Percentiles rank a stretch among this genome's conserved stretches.
Conservation (phyloP, 2,329 filamentous ascomycete species). For the Neonectria punicea region DNA sequence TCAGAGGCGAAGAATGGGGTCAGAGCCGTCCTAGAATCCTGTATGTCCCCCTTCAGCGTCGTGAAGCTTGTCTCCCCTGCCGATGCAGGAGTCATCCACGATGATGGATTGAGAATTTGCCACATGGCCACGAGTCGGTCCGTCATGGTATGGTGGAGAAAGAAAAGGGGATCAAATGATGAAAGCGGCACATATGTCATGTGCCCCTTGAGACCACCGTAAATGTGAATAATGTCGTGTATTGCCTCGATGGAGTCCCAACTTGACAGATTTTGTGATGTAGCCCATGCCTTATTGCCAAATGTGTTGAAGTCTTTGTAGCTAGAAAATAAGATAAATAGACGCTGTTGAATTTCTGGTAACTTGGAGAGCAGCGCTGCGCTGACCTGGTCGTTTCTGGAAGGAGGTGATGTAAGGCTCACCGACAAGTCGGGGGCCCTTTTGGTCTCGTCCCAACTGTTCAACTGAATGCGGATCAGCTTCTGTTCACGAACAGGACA, state of each 20-base stretch:
- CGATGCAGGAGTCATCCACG: conserved; percentile 69
- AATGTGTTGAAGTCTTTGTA: conserved; percentile 76
- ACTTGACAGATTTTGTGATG: conserved; percentile 55
- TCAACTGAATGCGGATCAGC: conserved; percentile 56
- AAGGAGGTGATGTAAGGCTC: conserved; percentile 50
- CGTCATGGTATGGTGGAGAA: conserved; percentile 79
- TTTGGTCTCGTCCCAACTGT: conserved; percentile 68
- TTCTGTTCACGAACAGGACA: not conserved
- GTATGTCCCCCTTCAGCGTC: conserved; percentile 61
- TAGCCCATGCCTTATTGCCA: conserved; percentile 74
- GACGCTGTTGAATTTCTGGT: conserved; percentile 66
- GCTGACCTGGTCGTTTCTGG: conserved; percentile 69
- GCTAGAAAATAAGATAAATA: conserved; percentile 74
- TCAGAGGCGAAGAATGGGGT: conserved; percentile 72
- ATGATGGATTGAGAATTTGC: conserved; percentile 77
- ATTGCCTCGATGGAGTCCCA: conserved; percentile 74
- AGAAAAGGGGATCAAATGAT: conserved; percentile 83
- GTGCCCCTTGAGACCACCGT: conserved; percentile 70
- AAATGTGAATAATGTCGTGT: conserved; percentile 71
- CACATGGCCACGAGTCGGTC: conserved; percentile 82
- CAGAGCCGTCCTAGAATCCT: conserved; percentile 67
- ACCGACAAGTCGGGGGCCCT: conserved; percentile 58
- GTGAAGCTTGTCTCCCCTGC: conserved; percentile 71
- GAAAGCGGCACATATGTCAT: conserved; percentile 78
- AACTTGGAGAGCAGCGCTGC: conserved; percentile 57